These are phyloP conservation scores for Babesia bigemina DNA, from an alignment of 169 alveolate species.

Conservation along the genomic window DNA sequence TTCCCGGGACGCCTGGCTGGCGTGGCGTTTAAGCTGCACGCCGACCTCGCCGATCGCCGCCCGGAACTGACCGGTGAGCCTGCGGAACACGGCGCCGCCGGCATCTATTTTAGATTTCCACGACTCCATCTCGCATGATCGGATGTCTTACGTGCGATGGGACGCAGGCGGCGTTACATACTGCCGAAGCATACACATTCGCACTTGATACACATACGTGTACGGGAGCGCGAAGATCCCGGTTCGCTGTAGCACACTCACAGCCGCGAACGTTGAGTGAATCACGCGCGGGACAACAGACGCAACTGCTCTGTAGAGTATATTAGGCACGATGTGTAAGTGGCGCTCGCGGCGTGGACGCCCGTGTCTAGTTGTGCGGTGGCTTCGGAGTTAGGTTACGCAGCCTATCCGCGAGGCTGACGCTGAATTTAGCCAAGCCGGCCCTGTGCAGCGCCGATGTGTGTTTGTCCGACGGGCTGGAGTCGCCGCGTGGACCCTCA, in stretches of 20 bases:
- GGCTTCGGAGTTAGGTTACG: neutral
- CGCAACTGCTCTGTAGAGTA: neutral
- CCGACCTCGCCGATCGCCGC: conserved; percentile 70
- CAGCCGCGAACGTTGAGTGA: neutral
- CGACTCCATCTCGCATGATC: conserved; percentile 7
- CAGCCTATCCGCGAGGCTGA: conserved; percentile 27
- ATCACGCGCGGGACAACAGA: neutral
- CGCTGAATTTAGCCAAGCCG: conserved; percentile 6
- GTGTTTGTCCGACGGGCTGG: neutral
- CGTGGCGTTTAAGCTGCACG: conserved; percentile 62
- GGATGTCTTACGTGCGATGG: neutral
- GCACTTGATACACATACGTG: conserved; percentile 24
- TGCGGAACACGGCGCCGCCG: conserved; percentile 47
- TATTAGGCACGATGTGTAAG: neutral
- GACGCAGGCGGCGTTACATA: neutral
- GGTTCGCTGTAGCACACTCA: neutral
- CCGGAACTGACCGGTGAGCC: conserved; percentile 48
- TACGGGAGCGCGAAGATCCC: neutral
- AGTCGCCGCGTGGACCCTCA: neutral
- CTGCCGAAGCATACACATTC: neutral
- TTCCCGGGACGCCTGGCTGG: conserved; percentile 61
- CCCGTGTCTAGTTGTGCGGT: conserved; percentile 8
- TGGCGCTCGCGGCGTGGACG: neutral
- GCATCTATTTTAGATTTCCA: conserved; percentile 38
- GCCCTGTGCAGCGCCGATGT: conserved; percentile 4